These are phyloP conservation scores for Euphorbia pulcherrima DNA, from an alignment of 345 rosid genomes.

Conservation along the genomic window DNA sequence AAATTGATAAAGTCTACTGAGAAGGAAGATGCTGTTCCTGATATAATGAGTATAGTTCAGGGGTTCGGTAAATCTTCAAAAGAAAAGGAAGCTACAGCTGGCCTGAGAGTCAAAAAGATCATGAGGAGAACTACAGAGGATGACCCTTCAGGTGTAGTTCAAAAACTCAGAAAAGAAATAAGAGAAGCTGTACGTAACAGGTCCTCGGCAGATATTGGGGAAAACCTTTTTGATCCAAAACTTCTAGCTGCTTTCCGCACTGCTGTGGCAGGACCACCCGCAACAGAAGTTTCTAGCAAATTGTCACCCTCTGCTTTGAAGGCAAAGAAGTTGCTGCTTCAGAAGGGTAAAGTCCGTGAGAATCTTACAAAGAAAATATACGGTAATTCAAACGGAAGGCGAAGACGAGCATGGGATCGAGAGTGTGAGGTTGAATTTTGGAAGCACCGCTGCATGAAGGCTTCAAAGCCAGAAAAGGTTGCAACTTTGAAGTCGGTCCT, in stretches of 20 bases:
- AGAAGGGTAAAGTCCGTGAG: constrained; percentile 96
- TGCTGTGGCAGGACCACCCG: constrained; percentile 67
- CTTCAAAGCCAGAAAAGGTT: constrained; percentile 80
- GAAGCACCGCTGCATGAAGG: constrained; percentile 84
- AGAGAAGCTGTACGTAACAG: constrained; percentile 78
- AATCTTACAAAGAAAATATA: constrained; percentile 91
- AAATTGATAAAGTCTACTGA: constrained; percentile 20
- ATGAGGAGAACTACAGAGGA: constrained; percentile 64
- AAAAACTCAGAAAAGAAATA: constrained; percentile 81
- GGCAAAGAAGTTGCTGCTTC: constrained; percentile 74
- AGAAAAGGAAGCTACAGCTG: constrained; percentile 50
- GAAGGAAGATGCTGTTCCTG: constrained; percentile 29
- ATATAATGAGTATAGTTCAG: constrained; percentile 74
- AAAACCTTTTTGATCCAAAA: constrained; percentile 72
- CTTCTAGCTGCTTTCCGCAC: constrained; percentile 92
- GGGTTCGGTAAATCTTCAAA: constrained; percentile 43
- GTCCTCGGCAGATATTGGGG: constrained; percentile 54
- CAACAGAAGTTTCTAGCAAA: constrained; percentile 49
- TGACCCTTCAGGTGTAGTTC: constrained; percentile 64
- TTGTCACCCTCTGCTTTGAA: constrained; percentile 57
- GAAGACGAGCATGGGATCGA: constrained; percentile 88
- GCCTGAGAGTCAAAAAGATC: constrained; percentile 91
- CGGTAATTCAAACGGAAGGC: constrained; percentile 73
- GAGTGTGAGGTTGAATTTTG: constrained; percentile 98
- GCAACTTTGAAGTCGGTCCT: constrained; percentile 92